Percentiles rank a stretch among this genome's conserved stretches.
phyloP scores from a whole-genome alignment of 108 stramenopile genomes.

The Epithemia pelagica region DNA sequence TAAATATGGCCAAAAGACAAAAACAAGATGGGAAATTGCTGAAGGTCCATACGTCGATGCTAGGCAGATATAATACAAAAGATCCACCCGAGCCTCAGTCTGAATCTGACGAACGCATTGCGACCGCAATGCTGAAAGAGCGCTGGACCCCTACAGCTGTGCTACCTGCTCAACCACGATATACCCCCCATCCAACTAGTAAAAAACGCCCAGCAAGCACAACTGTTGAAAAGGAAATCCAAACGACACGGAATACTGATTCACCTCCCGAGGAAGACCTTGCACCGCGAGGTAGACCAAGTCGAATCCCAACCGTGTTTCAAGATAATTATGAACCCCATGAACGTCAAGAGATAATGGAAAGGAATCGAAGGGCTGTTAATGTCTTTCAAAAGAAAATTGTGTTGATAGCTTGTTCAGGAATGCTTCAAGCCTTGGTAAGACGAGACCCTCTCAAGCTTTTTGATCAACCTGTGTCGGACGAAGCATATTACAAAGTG shows the following conservation, averaged over 20 bases:
- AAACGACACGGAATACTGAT: neutral
- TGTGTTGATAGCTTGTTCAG: slow-evolving; percentile 51
- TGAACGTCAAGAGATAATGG: slow-evolving; percentile 27
- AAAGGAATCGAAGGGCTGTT: slow-evolving; percentile 45
- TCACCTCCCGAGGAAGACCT: neutral
- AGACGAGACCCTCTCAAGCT: slow-evolving; percentile 70
- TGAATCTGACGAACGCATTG: slow-evolving; percentile 30
- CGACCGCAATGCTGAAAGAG: slow-evolving; percentile 37
- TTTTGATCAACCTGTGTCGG: slow-evolving; percentile 70
- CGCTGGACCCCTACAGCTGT: slow-evolving; percentile 67
- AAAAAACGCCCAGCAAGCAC: neutral
- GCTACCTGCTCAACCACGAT: slow-evolving; percentile 31
- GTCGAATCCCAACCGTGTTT: neutral
- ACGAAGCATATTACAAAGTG: slow-evolving; percentile 52
- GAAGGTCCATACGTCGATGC: slow-evolving; percentile 53
- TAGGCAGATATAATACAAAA: slow-evolving; percentile 43
- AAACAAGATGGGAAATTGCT: slow-evolving; percentile 16
- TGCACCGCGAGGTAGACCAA: neutral
- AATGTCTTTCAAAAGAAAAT: slow-evolving; percentile 48
- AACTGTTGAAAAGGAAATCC: slow-evolving; percentile 3
- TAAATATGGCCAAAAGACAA: slow-evolving; percentile 47
- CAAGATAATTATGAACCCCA: slow-evolving; percentile 9
- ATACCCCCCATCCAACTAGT: slow-evolving; percentile 29
- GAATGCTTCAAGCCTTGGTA: slow-evolving; percentile 58
- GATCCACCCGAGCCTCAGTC: slow-evolving; percentile 31